phyloP scores from a whole-genome alignment of 345 rosid species.

The Dovyalis caffra region DNA sequence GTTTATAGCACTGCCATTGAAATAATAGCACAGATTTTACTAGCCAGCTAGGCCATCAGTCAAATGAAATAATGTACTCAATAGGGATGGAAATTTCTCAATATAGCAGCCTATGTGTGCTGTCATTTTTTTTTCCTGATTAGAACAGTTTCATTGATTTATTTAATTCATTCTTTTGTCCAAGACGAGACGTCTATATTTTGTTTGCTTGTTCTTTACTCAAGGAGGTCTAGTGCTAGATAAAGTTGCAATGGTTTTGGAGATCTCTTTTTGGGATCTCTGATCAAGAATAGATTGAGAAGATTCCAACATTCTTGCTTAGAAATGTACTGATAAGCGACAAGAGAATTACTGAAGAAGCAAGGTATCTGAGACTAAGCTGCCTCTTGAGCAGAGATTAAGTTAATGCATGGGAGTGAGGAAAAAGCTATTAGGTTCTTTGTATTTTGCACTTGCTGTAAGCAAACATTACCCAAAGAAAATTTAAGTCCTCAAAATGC shows the following conservation, averaged over 20 bases:
- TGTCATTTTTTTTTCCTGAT: neutral
- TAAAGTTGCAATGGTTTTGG: neutral
- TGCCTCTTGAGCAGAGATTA: neutral
- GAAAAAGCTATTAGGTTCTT: no score
- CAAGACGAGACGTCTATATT: neutral
- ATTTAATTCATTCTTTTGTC: neutral
- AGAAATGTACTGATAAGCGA: neutral
- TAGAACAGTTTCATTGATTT: neutral
- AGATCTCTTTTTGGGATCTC: neutral
- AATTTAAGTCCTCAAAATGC: no score
- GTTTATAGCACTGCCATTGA: neutral
- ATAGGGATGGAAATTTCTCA: neutral
- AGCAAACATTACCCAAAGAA: no score
- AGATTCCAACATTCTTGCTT: neutral
- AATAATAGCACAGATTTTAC: no score
- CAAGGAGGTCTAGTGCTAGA: no score
- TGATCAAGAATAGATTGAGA: neutral
- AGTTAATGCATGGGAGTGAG: no score
- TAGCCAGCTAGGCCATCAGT: neutral
- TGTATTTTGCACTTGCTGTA: no score
- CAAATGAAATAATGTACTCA: neutral
- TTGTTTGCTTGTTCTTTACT: neutral
- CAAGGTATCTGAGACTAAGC: neutral
- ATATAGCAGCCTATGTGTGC: neutral
- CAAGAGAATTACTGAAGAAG: neutral